Base-by-base conservation (phyloP, 2,329 filamentous ascomycete genomes). In the Cercospora sp. region DNA sequence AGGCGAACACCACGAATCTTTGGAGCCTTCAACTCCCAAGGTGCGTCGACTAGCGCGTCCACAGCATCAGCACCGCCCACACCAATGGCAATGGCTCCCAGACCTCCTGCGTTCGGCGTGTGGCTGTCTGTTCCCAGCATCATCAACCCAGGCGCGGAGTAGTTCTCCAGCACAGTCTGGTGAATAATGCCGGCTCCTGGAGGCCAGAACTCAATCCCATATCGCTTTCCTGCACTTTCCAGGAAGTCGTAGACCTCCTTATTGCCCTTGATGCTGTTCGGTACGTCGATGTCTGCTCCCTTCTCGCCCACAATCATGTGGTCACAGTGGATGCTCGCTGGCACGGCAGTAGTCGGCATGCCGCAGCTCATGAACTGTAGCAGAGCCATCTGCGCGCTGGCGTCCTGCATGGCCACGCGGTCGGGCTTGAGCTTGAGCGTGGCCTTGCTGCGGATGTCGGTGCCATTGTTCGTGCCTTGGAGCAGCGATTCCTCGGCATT, bases 311-410 rank as follows among this genome's bases (percentile, higher is more conserved):
- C 94, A 82, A 99, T 98, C 89, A 99, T 90, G 81, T 99, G 95
- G 83, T 99, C 95, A 82, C 95, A 99, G 83, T 99, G 95, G 74
- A 98, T 97, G 80, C 94, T 97, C 60, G 95, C 94, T 10, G 95
- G 95, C 60, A 99, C 94, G 9, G 94, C 94, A 2, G 95, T 97
- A 68, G 89, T 89, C 30, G 91, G 91, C 64, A 99, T 86, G 65
- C 93, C 92, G 81, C 95, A 99, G 30, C 92, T 92, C 94, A 99
- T 99, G 86, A 99, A 99, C 82, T 99, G 95, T 75, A 99, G 84
- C 72, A 99, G 84, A 1, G 95, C 95, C 95, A 99, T 99, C 83
- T 99, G 95, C 5, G 95, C 95, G 31, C 93, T 97, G 13, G 95
- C 95, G 84, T 99, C 95, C 82, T 99, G 95, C 95, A 99, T 99